A percentile compares a stretch with the other conserved stretches of the same genome.
Evolutionary conservation across 148 eudicot species (phyloP).

Genomic region (Camellia lanceoleosa): DNA sequence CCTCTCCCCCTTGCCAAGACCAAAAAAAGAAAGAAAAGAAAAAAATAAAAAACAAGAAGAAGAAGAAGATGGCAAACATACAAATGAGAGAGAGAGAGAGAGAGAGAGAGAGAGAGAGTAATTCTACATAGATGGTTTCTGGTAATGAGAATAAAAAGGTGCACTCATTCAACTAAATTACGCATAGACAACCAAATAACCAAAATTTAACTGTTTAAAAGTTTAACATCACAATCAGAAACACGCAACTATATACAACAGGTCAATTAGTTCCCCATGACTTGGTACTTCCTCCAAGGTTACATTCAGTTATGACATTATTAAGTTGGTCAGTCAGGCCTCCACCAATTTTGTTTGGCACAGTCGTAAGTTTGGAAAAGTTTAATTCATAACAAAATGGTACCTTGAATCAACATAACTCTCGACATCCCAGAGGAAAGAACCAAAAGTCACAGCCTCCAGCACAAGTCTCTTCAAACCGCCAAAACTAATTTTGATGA

Average conservation of each 20-base stretch:
- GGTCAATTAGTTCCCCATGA: no score
- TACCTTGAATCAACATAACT: slow-evolving; percentile 87
- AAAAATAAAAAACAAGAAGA: no score
- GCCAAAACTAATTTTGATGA: slow-evolving; percentile 70
- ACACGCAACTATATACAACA: slow-evolving; percentile 1
- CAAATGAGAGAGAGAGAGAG: no score
- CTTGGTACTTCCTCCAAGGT: neutral
- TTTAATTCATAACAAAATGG: slow-evolving; percentile 61
- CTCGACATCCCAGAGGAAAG: slow-evolving; percentile 98
- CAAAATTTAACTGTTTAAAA: neutral
- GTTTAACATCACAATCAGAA: neutral
- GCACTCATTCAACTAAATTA: neutral
- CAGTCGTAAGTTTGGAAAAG: neutral
- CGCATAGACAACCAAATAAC: neutral
- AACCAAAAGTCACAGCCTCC: slow-evolving; percentile 95
- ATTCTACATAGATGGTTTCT: neutral
- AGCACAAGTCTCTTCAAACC: slow-evolving; percentile 76
- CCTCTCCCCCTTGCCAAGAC: no score
- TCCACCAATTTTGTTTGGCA: neutral
- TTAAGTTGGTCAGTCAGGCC: slow-evolving; percentile 2
- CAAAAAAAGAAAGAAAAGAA: no score
- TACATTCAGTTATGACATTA: neutral
- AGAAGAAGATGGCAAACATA: no score
- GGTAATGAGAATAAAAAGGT: neutral
- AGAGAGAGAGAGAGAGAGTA: no score